These are phyloP conservation scores for Fusarium compactum DNA, from an alignment of 2,329 filamentous ascomycete genomes.

Conservation along the genomic window DNA sequence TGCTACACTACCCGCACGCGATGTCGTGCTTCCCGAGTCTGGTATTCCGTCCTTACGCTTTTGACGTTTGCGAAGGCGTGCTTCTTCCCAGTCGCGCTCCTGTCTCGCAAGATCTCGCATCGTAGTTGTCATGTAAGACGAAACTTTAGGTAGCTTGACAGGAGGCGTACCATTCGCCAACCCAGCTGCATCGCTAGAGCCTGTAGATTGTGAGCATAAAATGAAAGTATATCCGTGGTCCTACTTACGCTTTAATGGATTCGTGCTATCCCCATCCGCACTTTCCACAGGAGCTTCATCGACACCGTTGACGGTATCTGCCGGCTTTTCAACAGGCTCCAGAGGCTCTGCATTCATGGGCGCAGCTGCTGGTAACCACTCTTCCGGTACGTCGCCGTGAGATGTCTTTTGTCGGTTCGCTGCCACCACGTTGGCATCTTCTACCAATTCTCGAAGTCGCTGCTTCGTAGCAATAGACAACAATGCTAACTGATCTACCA, in stretches of 20 bases:
- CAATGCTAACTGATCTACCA: conserved; percentile 86
- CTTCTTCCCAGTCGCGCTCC: conserved; percentile 80
- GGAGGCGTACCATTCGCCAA: conserved; percentile 57
- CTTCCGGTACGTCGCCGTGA: conserved; percentile 80
- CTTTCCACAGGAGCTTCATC: conserved; percentile 53
- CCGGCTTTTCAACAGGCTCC: conserved; percentile 46
- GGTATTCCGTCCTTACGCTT: conserved; percentile 70
- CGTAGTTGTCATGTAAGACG: conserved; percentile 63
- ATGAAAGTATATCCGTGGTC: not conserved
- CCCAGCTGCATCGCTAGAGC: conserved; percentile 53
- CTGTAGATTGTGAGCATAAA: conserved; percentile 50
- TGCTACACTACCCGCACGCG: conserved; percentile 68
- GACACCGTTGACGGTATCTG: conserved; percentile 30
- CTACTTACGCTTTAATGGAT: conserved; percentile 70
- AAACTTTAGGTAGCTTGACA: conserved; percentile 62
- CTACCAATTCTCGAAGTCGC: conserved; percentile 78
- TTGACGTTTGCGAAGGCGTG: conserved; percentile 74
- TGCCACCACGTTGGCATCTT: conserved; percentile 79
- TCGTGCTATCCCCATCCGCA: conserved; percentile 66
- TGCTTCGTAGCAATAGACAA: conserved; percentile 87
- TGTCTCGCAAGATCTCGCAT: conserved; percentile 72
- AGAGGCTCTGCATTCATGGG: conserved; percentile 59
- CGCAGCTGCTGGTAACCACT: conserved; percentile 79
- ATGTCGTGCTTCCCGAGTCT: conserved; percentile 61
- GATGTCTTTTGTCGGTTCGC: conserved; percentile 80